Evolutionary conservation across 1,284 basidiomycete genomes (phyloP).

Genomic region (Irpex lacteus): DNA sequence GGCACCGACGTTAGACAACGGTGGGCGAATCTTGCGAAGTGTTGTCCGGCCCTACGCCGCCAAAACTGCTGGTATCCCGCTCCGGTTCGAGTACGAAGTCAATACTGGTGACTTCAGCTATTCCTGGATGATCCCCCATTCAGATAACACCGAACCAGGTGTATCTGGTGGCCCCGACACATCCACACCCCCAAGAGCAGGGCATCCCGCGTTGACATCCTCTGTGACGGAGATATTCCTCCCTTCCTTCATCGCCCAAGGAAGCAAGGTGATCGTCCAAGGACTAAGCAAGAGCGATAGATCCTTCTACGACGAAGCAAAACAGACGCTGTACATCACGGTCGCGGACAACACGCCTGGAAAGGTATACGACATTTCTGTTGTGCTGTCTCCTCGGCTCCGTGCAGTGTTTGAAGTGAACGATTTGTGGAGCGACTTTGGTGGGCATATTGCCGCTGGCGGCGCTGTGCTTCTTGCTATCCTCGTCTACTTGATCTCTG

Average conservation of each 20-base stretch:
- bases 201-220: conserved; percentile 40
- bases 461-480: conserved; percentile 15
- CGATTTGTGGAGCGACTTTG: conserved; percentile 64
- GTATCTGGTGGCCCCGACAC: conserved; percentile 21
- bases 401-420: conserved; percentile 53
- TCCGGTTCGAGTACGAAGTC: conserved; percentile 69
- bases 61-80: conserved; percentile 73
- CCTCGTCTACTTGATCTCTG: conserved; percentile 11
- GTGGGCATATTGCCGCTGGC: conserved; percentile 21
- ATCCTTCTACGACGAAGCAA: conserved; percentile 51
- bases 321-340: conserved; percentile 69
- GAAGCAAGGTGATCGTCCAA: conserved; percentile 53
- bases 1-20: conserved; percentile 70
- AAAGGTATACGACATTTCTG: conserved; percentile 43
- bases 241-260: conserved; percentile 59
- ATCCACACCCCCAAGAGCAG: conserved; percentile 35
- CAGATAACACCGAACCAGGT: background rate
- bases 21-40: conserved; percentile 74
- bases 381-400: conserved; percentile 55
- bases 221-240: conserved; percentile 80
- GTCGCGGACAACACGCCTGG: conserved; percentile 42
- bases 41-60: conserved; percentile 80
- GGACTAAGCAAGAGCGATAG: conserved; percentile 48
- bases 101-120: conserved; percentile 61
- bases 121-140: conserved; percentile 51